A percentile compares a stretch with the other conserved stretches of the same genome.
Conservation (phyloP, 257 asterid genomes). For the Ballota nigra region DNA sequence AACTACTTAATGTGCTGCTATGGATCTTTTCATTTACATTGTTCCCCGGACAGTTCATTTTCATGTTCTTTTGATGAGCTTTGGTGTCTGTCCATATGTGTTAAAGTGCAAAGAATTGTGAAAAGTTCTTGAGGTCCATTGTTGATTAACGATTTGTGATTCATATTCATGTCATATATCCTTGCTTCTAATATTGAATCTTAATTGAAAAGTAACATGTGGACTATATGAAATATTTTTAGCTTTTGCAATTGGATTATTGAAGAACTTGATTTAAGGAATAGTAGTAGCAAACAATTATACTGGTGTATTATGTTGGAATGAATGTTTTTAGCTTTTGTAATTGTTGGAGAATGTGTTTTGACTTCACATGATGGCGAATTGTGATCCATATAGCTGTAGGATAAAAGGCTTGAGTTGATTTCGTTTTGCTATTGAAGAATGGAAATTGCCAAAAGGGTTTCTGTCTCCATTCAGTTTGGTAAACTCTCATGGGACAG, state of each 20-base stretch:
- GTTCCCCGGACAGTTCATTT: background rate
- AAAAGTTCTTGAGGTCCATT: background rate
- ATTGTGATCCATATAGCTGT: background rate
- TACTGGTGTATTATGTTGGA: background rate
- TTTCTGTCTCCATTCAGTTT: background rate
- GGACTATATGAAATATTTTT: background rate
- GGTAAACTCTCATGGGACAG: background rate
- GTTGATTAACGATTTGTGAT: background rate
- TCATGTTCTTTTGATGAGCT: background rate
- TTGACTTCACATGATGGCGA: background rate
- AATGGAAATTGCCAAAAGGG: background rate
- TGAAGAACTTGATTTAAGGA: background rate
- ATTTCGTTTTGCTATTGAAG: background rate
- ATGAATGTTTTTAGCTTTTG: background rate
- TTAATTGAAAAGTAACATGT: slow-evolving; percentile 1
- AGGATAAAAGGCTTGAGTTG: background rate
- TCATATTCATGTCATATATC: background rate
- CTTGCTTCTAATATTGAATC: background rate
- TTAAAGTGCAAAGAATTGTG: background rate
- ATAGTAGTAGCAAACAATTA: background rate
- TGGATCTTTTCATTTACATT: background rate
- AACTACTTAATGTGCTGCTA: slow-evolving; percentile 15
- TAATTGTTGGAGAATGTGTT: background rate
- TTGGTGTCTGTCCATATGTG: background rate
- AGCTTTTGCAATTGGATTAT: background rate